Evolutionary conservation across 1,284 basidiomycete genomes (phyloP), one percentile per base, ranked within the genome.

Genomic region (Xerocomus nothofagi): DNA sequence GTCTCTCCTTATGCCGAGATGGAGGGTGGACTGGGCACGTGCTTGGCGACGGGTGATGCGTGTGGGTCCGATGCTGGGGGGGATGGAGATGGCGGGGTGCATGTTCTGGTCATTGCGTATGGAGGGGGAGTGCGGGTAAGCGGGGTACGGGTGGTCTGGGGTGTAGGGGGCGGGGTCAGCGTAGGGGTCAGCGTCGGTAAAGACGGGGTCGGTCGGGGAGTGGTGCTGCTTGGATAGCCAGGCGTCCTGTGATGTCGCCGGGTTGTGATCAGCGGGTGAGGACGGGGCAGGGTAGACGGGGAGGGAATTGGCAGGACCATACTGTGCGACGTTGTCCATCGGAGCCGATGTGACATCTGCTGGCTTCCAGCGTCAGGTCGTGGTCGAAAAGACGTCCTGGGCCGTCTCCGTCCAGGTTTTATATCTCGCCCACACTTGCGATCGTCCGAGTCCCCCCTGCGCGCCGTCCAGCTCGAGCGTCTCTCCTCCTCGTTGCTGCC

Each of bases 31-130:
- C 33, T 57, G 68, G 48, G 71, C 73, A 68, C 71, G 72, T 65
- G 65, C 57, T 47, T 67, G 76, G 39, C 78, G 71, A 45, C 79
- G 76, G 37, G 76, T 74, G 46, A 74, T 68, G 54, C 81, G 75
- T 56, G 68, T 70, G 34, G 84, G 82, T 0, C 82, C 83, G 54
- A 80, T 75, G 66, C 72, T 80, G 31, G 78, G 69, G 17, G 78
- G 49, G 34, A 69, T 69, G 24, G 53, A 39, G 14, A 70, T 49
- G 39, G 55, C 47, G 34, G 60, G 38, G 39, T 61, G 65, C 24
- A 65, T 62, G 53, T 62, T 65, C 14, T 71, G 56, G 55, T 71
- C 57, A 20, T 51, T 45, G 44, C 65, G 66, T 10, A 63, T 47
- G 3, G 65, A 60, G 4, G 70, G 56, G 0, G 58, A 60, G 39